Percentiles rank a stretch among this genome's conserved stretches.
Evolutionary conservation across 1,284 basidiomycete species (phyloP).

Genomic region (Dichomitus squalens): DNA sequence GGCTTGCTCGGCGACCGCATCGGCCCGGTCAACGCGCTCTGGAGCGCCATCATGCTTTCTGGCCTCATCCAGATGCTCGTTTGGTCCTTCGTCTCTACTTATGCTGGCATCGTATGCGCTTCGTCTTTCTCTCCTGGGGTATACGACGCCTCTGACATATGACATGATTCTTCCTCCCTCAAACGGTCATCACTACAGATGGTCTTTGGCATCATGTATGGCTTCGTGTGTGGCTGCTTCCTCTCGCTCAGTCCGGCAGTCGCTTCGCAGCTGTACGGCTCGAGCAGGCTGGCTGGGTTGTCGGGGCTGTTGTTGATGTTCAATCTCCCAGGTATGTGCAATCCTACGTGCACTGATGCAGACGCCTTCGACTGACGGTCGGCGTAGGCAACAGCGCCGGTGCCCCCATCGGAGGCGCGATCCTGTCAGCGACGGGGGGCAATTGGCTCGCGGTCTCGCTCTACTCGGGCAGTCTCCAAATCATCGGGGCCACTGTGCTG

Average conservation of each 20-base stretch:
- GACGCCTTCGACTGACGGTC: background rate
- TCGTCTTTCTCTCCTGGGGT: background rate
- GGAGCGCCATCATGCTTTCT: constrained; percentile 25
- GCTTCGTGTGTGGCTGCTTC: constrained; percentile 32
- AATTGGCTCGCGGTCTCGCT: constrained; percentile 21
- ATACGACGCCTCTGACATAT: too few relatives aligned
- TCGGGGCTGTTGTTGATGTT: constrained; percentile 24
- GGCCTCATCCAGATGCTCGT: constrained; percentile 30
- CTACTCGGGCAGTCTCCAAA: constrained; percentile 19
- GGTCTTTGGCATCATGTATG: constrained; percentile 29
- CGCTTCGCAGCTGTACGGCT: constrained; percentile 22
- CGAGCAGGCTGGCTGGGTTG: constrained; percentile 21
- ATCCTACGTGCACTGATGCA: background rate
- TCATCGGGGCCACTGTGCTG: constrained; percentile 16
- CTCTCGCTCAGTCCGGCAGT: constrained; percentile 23
- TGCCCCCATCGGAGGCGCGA: constrained; percentile 21
- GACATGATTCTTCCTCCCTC: background rate
- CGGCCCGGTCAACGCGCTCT: constrained; percentile 29
- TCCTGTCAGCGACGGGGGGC: constrained; percentile 15
- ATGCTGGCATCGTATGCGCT: constrained; percentile 28
- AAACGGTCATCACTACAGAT: constrained; percentile 18
- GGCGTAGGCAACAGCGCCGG: constrained; percentile 19
- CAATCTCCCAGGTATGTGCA: constrained; percentile 22
- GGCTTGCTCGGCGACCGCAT: constrained; percentile 30
- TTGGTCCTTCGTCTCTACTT: constrained; percentile 29